Evolutionary conservation across 192 early-diverging fungal species (phyloP).

Genomic region (Linnemannia exigua): DNA sequence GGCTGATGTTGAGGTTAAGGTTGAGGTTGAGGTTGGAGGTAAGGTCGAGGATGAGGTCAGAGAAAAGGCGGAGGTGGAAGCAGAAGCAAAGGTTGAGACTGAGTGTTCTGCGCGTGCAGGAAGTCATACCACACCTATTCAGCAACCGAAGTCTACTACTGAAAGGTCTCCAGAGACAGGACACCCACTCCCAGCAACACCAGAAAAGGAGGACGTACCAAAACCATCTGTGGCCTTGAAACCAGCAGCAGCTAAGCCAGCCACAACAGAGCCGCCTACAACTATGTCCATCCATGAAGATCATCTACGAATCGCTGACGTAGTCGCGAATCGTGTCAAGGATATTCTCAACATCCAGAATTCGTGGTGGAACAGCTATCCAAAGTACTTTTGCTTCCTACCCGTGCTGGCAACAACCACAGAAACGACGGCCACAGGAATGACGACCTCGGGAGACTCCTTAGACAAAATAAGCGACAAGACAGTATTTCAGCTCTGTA

Average conservation of each 20-base stretch:
- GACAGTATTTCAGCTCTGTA: neutral
- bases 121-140: neutral
- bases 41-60: too few relatives aligned
- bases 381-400: neutral
- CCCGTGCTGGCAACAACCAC: neutral
- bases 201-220: neutral
- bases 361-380: neutral
- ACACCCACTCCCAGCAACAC: neutral
- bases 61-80: neutral
- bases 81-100: neutral
- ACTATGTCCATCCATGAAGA: neutral
- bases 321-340: neutral
- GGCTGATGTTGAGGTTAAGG: too few relatives aligned
- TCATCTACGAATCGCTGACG: neutral
- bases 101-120: neutral
- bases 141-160: neutral
- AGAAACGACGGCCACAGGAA: neutral
- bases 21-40: too few relatives aligned
- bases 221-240: neutral
- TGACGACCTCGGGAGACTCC: too few relatives aligned
- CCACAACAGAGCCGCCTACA: neutral
- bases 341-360: neutral
- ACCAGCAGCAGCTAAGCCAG: neutral
- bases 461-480: neutral
- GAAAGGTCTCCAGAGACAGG: neutral